These are phyloP conservation scores for Platanthera zijinensis DNA, from an alignment of 106 monocot species.

Conservation along the genomic window DNA sequence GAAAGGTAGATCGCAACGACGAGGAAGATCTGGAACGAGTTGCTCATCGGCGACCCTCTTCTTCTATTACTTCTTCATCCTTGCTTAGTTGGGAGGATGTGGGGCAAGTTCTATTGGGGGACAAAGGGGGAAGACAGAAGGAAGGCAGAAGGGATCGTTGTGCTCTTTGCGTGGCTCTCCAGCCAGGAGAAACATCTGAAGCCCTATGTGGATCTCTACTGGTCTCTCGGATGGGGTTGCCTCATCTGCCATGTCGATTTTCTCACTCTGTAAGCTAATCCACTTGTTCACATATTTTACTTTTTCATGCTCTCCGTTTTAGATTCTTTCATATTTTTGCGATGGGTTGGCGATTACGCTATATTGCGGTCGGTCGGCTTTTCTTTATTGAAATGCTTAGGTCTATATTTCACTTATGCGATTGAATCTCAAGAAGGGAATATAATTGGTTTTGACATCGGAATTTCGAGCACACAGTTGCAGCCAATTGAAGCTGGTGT, in stretches of 20 bases:
- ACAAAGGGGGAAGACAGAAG: conserved; percentile 21
- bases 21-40: background rate
- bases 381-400: background rate
- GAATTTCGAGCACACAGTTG: no score
- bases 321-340: background rate
- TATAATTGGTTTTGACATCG: no score
- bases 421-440: no score
- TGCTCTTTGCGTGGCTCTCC: conserved; percentile 76
- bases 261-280: conserved; percentile 47
- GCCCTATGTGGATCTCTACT: conserved; percentile 57
- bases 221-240: conserved; percentile 69
- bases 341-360: background rate
- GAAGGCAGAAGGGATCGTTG: conserved; percentile 52
- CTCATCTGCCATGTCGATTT: conserved; percentile 76
- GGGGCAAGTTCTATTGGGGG: conserved; percentile 68
- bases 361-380: background rate
- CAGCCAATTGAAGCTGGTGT: no score
- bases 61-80: background rate
- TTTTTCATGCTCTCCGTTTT: background rate
- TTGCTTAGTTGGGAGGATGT: conserved; percentile 19
- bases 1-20: no score
- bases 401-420: no score
- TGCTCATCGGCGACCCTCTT: background rate
- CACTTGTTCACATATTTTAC: background rate
- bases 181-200: conserved; percentile 64